These are phyloP conservation scores for Trichodelitschia bisporula DNA, from an alignment of 495 filamentous ascomycete genomes.

Conservation along the genomic window DNA sequence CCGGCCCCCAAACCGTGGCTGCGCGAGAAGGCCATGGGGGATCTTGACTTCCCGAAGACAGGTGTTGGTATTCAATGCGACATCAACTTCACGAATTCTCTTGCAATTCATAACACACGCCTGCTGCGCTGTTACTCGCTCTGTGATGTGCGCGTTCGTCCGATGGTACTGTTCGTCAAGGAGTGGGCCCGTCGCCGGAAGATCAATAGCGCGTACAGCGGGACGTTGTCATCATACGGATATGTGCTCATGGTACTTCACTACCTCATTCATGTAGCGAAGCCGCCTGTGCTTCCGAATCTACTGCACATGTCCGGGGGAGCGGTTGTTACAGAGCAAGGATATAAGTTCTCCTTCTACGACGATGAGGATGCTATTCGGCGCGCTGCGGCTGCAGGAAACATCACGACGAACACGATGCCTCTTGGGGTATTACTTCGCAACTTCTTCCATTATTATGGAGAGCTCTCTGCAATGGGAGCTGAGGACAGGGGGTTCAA, in stretches of 20 bases:
- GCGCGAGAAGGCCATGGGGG: slow-evolving; percentile 26
- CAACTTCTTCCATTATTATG: slow-evolving; percentile 65
- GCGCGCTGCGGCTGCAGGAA: slow-evolving; percentile 21
- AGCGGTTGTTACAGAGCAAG: slow-evolving; percentile 6
- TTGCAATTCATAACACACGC: slow-evolving; percentile 55
- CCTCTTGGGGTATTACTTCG: slow-evolving; percentile 38
- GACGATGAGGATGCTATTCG: slow-evolving; percentile 37
- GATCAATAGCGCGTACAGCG: slow-evolving; percentile 62
- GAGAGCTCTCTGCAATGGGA: slow-evolving; percentile 18
- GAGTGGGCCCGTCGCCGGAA: slow-evolving; percentile 54
- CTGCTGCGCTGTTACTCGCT: slow-evolving; percentile 54
- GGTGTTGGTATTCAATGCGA: slow-evolving; percentile 56
- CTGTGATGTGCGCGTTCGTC: slow-evolving; percentile 43
- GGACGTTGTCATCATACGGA: slow-evolving; percentile 63
- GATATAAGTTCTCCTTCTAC: slow-evolving; percentile 40
- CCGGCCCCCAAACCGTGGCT: slow-evolving; percentile 16
- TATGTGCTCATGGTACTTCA: slow-evolving; percentile 90
- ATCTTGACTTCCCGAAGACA: slow-evolving; percentile 43
- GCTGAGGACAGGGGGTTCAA: slow-evolving; percentile 39
- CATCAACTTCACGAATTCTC: slow-evolving; percentile 60
- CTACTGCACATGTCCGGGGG: slow-evolving; percentile 23
- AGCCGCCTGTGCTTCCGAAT: slow-evolving; percentile 58
- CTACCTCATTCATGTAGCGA: slow-evolving; percentile 54
- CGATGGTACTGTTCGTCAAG: slow-evolving; percentile 64
- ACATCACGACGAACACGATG: slow-evolving; percentile 32